Evolutionary conservation across 306 rosid species (phyloP), one percentile per base, ranked within the genome.

Genomic region (Albizia julibrissin): DNA sequence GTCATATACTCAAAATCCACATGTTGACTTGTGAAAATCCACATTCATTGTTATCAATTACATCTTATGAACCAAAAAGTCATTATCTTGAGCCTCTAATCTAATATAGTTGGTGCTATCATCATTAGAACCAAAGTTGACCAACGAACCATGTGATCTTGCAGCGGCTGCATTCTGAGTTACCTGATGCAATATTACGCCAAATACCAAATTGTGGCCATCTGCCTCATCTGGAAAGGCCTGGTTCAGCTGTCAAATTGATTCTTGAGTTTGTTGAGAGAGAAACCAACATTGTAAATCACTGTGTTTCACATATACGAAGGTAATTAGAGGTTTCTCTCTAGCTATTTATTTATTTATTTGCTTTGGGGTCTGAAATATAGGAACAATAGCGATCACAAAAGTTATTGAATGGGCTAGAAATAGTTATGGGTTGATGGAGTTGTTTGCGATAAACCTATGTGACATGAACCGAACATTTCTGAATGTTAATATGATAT

Each of bases 141-240:
- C 50, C 19, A 67, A 15, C 29, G 40, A 69, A 69, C n/a, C 19
- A n/a, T 74, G 18, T 54, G 49, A 64, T 62, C 54, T 76, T 77
- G 85, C 92, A 91, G 97, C 86, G 86, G 82, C 71, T 93, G 85
- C 95, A 89, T 83, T 84, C 88, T 24, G 94, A 91, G 72, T 76
- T 91, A 81, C 85, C 94, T 79, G 86, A 88, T 74, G 94, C 91
- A 71, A 72, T 84, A 46, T 10, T 91, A 81, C 89, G 86, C 67
- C 94, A 87, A 78, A 86, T 91, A 77, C 85, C 92, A 16, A 83
- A 87, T 43, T 93, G 98, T 22, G 94, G 97, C 21, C 94, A 93
- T 74, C 49, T 93, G 79, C 97, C 98, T 72, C 92, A 90, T 50
- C 92, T 90, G n/a, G 92, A 93, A 80, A 91, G 75, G 80, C 97